These are phyloP conservation scores for Vitis rupestris DNA, from an alignment of 164 flowering plant species.

Conservation along the genomic window DNA sequence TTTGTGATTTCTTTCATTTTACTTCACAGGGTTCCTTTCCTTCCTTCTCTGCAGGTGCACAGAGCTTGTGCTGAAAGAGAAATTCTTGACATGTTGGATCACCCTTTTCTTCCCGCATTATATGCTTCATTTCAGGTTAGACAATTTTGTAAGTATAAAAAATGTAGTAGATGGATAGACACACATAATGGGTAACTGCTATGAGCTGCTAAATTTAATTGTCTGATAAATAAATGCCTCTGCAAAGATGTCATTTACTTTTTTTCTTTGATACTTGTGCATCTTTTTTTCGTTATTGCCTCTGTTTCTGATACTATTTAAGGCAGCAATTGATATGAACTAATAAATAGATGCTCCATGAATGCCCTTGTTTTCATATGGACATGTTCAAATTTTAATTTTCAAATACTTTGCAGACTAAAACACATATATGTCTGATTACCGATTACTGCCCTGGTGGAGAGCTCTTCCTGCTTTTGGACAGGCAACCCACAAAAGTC, in stretches of 20 bases:
- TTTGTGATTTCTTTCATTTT: not conserved
- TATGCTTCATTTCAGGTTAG: slow-evolving; percentile 98
- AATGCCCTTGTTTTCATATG: not conserved
- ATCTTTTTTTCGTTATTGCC: not conserved
- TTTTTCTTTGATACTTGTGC: not conserved
- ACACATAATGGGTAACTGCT: too few species aligned
- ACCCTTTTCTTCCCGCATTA: slow-evolving; percentile 97
- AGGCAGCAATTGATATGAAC: not conserved
- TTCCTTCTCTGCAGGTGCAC: slow-evolving; percentile 65
- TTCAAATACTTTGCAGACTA: slow-evolving; percentile 56
- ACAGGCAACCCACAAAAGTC: slow-evolving; percentile 82
- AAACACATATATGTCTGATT: slow-evolving; percentile 86
- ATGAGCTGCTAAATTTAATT: too few species aligned
- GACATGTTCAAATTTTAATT: slow-evolving; percentile 2
- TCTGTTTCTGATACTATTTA: not conserved
- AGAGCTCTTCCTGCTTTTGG: slow-evolving; percentile 90
- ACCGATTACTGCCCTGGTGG: slow-evolving; percentile 98
- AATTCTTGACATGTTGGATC: slow-evolving; percentile 91
- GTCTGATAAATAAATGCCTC: not conserved
- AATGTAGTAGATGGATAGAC: too few species aligned
- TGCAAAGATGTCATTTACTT: not conserved
- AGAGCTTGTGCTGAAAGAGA: slow-evolving; percentile 99
- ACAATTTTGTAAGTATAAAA: not conserved
- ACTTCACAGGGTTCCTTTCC: not conserved
- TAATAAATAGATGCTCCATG: slow-evolving; percentile 2